These are phyloP conservation scores for Mycena filopes DNA, from an alignment of 768 basidiomycete species.

Conservation along the genomic window DNA sequence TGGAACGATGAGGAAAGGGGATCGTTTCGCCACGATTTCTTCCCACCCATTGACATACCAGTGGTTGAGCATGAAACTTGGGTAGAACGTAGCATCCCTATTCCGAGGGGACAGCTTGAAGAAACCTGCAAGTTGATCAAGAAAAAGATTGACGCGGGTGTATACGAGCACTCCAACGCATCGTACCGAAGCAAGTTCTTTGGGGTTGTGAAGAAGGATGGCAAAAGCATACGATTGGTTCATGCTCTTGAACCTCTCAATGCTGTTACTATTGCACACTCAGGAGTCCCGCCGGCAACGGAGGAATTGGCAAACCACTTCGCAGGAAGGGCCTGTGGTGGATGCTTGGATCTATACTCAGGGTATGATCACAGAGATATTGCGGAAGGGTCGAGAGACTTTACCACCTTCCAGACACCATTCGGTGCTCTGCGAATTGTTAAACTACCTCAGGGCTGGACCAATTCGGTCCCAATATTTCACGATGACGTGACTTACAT, in stretches of 20 bases:
- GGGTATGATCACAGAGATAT: not conserved
- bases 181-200: not conserved
- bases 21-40: not conserved
- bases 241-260: not conserved
- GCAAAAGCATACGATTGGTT: not conserved
- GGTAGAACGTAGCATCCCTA: constrained; percentile 31
- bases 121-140: not conserved
- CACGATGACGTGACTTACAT: not conserved
- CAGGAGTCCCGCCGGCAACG: not conserved
- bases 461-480: not conserved
- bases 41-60: not conserved
- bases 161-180: not conserved
- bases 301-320: not conserved
- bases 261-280: not conserved
- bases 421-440: not conserved
- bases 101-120: constrained; percentile 34
- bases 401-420: not conserved
- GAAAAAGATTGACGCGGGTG: constrained; percentile 2
- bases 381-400: not conserved
- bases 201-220: not conserved
- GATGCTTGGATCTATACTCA: not conserved
- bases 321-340: not conserved
- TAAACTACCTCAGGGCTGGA: not conserved
- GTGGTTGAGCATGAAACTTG: not conserved
- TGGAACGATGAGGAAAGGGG: not conserved